phyloP scores from a whole-genome alignment of 345 rosid genomes.

The Populus pruinosa region DNA sequence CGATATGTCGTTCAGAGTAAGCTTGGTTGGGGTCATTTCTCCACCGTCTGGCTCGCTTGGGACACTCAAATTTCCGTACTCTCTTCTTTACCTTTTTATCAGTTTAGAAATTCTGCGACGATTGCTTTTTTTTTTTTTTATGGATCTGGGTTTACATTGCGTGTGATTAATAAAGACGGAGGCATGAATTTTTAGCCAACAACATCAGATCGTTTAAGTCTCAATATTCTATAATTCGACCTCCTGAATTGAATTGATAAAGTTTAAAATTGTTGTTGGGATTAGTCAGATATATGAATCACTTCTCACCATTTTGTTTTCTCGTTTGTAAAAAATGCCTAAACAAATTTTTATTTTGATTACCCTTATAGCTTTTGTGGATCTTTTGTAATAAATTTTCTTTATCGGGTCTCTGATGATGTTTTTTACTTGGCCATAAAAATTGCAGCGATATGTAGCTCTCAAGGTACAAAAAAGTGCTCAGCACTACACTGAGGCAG shows the following conservation, averaged over 20 bases:
- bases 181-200: too few relatives aligned
- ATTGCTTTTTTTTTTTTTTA: not conserved
- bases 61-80: slow-evolving; percentile 50
- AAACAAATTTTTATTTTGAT: not conserved
- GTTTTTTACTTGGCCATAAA: not conserved
- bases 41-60: slow-evolving; percentile 86
- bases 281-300: too few relatives aligned
- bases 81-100: not conserved
- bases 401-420: not conserved
- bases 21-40: slow-evolving; percentile 86
- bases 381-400: not conserved
- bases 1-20: slow-evolving; percentile 62
- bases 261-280: too few relatives aligned
- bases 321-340: too few relatives aligned
- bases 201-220: too few relatives aligned
- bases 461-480: slow-evolving; percentile 72
- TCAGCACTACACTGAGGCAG: slow-evolving; percentile 73
- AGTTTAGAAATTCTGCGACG: too few relatives aligned
- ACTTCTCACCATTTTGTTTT: too few relatives aligned
- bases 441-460: slow-evolving; percentile 54
- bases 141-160: too few relatives aligned
- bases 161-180: too few relatives aligned
- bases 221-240: too few relatives aligned
- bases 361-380: not conserved
- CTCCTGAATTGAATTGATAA: too few relatives aligned